Evolutionary conservation across 1,284 basidiomycete genomes (phyloP).

Genomic region (Pseudozyma pruni): DNA sequence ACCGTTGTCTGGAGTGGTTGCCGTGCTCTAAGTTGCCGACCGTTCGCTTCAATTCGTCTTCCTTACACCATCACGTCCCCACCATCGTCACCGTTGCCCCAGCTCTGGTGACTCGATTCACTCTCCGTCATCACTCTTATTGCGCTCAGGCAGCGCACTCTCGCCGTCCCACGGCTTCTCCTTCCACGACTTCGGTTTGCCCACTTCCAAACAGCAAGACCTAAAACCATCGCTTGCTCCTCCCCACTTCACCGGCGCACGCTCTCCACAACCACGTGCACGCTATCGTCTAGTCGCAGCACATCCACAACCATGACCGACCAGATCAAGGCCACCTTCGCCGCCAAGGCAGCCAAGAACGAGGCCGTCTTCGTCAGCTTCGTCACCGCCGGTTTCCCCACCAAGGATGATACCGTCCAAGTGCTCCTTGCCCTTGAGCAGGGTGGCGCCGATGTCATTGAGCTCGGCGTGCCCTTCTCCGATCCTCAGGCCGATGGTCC

Average conservation of each 20-base stretch:
- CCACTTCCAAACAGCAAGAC: no score
- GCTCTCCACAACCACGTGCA: no score
- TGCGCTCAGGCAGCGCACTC: not conserved
- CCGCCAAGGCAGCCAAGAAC: slow-evolving; percentile 60
- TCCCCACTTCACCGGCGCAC: no score
- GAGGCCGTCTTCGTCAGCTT: slow-evolving; percentile 66
- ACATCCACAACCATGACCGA: slow-evolving; percentile 52
- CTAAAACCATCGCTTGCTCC: no score
- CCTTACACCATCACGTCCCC: not conserved
- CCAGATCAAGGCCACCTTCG: slow-evolving; percentile 56
- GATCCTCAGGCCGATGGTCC: slow-evolving; percentile 89
- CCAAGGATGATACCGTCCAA: slow-evolving; percentile 78
- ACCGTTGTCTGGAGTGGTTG: not conserved
- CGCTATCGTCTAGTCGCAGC: not conserved
- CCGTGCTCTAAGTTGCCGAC: not conserved
- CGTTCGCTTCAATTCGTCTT: not conserved
- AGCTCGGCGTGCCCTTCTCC: slow-evolving; percentile 92
- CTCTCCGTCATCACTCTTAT: slow-evolving; percentile 15
- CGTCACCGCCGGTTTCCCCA: slow-evolving; percentile 66
- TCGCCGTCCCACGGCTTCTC: slow-evolving; percentile 3
- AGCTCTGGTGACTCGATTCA: slow-evolving; percentile 33
- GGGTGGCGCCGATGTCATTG: slow-evolving; percentile 93
- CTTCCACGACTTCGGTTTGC: not conserved
- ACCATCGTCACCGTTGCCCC: slow-evolving; percentile 18
- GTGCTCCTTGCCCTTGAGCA: slow-evolving; percentile 89